Percentiles rank a stretch among this genome's conserved stretches.
Evolutionary conservation across 805 yeast species (phyloP).

Genomic region (Jamesozyma rosinii): DNA sequence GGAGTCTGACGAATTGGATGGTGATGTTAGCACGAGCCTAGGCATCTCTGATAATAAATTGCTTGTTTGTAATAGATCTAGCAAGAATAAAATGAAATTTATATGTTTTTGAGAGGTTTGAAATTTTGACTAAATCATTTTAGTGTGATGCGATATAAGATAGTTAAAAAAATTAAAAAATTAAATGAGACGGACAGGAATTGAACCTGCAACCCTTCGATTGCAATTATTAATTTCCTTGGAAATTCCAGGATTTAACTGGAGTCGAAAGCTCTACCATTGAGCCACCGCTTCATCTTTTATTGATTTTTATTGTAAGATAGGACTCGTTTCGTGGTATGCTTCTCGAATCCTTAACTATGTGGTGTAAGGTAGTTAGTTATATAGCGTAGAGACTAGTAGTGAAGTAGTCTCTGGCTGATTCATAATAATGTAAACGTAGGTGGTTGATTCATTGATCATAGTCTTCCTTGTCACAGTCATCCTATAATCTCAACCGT

Average conservation of each 20-base stretch:
- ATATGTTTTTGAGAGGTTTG: not conserved
- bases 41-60: conserved; percentile 12
- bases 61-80: not conserved
- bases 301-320: not conserved
- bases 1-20: conserved; percentile 12
- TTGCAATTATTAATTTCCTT: conserved; percentile 26
- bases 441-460: no score
- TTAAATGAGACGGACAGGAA: conserved; percentile 58
- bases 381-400: no score
- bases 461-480: no score
- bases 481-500: no score
- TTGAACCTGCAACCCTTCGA: conserved; percentile 71
- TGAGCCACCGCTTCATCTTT: conserved; percentile 53
- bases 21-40: conserved; percentile 10
- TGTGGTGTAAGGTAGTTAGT: no score
- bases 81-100: no score
- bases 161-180: conserved; percentile 8
- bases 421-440: no score
- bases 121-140: not conserved
- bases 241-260: conserved; percentile 30
- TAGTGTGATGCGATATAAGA: not conserved
- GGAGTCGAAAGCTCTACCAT: conserved; percentile 67
- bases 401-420: no score
- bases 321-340: no score
- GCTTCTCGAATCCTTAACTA: no score